Base-by-base conservation (phyloP, 352 stramenopile genomes). In the Blastocystis sp. region DNA sequence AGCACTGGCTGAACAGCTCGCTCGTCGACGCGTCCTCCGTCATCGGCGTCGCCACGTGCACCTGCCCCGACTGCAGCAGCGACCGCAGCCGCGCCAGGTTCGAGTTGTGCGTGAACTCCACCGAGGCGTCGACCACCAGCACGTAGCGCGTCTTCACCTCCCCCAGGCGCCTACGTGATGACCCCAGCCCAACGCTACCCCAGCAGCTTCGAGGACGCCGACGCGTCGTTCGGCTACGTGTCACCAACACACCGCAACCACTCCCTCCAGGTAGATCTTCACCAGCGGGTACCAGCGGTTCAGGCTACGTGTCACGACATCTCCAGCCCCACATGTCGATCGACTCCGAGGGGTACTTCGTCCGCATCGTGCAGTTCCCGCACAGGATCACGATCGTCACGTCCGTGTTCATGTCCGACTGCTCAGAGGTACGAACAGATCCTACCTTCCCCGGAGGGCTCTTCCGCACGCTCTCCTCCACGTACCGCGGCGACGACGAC, bases 51-150 rank as follows among this genome's bases (percentile, higher is more conserved):
- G 47, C 73, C 4, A 85, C 73, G n/a, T 30, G 34, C 5, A 85
- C 37, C 18, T 69, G 73, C 24, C 63, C 50, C 20, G 47, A 69
- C 45, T 85, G 24, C 50, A 85, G 24, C 3, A 85, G 20, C 2
- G 73, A 26, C 13, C 53, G 45, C 47, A 85, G 37, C 2, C 53
- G 47, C 20, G 53, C 18, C 1, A 85, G 47, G 47, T 85, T 85
- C 18, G 73, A 68, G 73, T 85, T 85, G 26, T 85, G 73, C 2
- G 73, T 85, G 50, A 85, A 85, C 26, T 85, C 73, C 13, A 85
- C 73, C 20, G 73, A 85, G 54, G 73, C 26, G 50, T 85, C 73
- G 8, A 85, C 50, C 16, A 85, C n/a, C 11, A 85, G 53, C 9
- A 85, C 73, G 26, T 85, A 85, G 13, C 63, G 59, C 3, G 73